These are phyloP conservation scores for Aureoboletus auriporus DNA, from an alignment of 768 basidiomycete species.

Conservation along the genomic window DNA sequence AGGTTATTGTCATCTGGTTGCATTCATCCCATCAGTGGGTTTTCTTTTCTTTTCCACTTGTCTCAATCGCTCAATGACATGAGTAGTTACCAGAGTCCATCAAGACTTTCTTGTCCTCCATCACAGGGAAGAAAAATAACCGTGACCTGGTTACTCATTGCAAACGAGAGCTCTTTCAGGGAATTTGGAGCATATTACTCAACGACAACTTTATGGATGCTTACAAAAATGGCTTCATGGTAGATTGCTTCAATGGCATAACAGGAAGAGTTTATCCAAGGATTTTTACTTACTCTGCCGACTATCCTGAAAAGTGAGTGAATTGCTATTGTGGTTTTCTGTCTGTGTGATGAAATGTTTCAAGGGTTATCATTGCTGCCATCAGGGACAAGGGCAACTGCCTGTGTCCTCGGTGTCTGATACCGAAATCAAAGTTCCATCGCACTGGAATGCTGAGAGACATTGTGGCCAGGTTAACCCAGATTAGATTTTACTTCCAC, in stretches of 20 bases:
- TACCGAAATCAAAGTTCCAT: not conserved
- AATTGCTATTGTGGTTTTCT: too few species aligned
- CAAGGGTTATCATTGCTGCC: conserved; percentile 22
- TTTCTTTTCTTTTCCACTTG: not conserved
- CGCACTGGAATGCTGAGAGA: not conserved
- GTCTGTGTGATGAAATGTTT: too few species aligned
- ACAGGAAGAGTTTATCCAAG: not conserved
- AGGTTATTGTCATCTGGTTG: conserved; percentile 17
- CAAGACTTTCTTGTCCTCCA: not conserved
- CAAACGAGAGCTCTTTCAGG: conserved; percentile 1
- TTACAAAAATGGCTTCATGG: not conserved
- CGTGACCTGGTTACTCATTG: not conserved
- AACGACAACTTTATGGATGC: conserved; percentile 1
- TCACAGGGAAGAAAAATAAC: conserved; percentile 1
- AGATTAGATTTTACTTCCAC: not conserved
- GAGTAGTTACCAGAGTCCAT: not conserved
- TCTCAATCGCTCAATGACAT: not conserved
- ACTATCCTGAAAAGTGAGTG: conserved; percentile 5
- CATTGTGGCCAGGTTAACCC: not conserved
- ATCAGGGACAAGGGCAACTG: conserved; percentile 23
- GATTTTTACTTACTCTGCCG: conserved; percentile 3
- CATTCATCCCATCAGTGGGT: conserved; percentile 18
- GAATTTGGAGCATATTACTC: not conserved
- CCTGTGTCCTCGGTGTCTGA: conserved; percentile 19
- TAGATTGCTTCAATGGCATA: not conserved